phyloP scores from a whole-genome alignment of 2,329 filamentous ascomycete genomes.

The Aspergillus niger region DNA sequence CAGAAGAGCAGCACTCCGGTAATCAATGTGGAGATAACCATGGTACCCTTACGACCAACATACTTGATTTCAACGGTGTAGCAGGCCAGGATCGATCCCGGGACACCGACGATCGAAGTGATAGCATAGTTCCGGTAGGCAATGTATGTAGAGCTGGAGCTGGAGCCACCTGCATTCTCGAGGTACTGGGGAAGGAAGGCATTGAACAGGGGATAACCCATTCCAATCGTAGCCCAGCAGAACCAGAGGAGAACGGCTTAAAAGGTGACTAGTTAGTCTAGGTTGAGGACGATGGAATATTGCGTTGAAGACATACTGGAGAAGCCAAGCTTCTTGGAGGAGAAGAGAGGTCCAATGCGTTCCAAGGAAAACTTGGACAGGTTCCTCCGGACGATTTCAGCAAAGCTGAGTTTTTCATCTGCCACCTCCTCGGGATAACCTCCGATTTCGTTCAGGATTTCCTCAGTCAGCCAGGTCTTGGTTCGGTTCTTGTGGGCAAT shows the following conservation, averaged over 20 bases:
- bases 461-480: slow-evolving; percentile 75
- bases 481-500: slow-evolving; percentile 70
- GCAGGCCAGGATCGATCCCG: slow-evolving; percentile 73
- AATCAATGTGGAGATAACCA: slow-evolving; percentile 54
- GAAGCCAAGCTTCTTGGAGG: slow-evolving; percentile 49
- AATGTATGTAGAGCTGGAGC: slow-evolving; percentile 40
- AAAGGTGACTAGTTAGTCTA: slow-evolving; percentile 15
- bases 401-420: slow-evolving; percentile 43
- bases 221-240: slow-evolving; percentile 78
- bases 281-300: slow-evolving; percentile 51
- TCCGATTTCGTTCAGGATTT: slow-evolving; percentile 61
- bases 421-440: slow-evolving; percentile 48
- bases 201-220: slow-evolving; percentile 88
- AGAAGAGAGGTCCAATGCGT: slow-evolving; percentile 66
- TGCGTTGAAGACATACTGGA: slow-evolving; percentile 51
- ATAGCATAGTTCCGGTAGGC: slow-evolving; percentile 81
- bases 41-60: slow-evolving; percentile 59
- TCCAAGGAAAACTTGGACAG: slow-evolving; percentile 67
- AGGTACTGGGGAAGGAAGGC: slow-evolving; percentile 88
- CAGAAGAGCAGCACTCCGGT: slow-evolving; percentile 58
- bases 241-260: slow-evolving; percentile 65
- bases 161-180: slow-evolving; percentile 54
- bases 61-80: slow-evolving; percentile 72
- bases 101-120: slow-evolving; percentile 73
- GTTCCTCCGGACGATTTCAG: slow-evolving; percentile 59